Conservation (phyloP, 371 early-diverging fungal species). For the Mucor ambiguus region DNA sequence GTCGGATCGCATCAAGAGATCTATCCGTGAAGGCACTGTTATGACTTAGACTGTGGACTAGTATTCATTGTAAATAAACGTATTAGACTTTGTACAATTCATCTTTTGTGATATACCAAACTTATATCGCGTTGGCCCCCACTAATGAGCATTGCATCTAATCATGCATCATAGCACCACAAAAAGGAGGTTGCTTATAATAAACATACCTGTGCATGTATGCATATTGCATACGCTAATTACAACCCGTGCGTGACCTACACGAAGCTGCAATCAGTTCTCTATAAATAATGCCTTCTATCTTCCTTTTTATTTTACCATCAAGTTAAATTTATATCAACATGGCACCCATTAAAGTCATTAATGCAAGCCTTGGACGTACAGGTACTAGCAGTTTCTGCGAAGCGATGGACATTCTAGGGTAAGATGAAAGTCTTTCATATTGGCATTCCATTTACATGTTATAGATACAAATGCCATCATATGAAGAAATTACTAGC, state of each 20-base stretch:
- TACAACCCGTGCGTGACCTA: too few relatives aligned
- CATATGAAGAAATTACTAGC: not conserved
- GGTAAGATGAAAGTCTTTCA: not conserved
- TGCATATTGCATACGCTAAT: too few relatives aligned
- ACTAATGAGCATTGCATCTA: not conserved
- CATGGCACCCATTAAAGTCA: not conserved
- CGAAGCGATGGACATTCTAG: not conserved
- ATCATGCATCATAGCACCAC: not conserved
- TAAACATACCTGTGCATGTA: not conserved
- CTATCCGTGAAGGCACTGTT: conserved; percentile 66
- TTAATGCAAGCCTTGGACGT: not conserved
- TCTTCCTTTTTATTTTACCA: not conserved
- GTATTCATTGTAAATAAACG: not conserved
- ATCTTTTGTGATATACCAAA: not conserved
- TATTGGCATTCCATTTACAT: too few relatives aligned
- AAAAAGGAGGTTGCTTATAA: not conserved
- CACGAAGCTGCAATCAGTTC: not conserved
- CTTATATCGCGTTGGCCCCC: not conserved
- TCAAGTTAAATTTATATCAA: not conserved
- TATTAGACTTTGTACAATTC: not conserved
- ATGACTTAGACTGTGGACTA: conserved; percentile 33
- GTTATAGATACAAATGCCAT: not conserved
- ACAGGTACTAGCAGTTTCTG: not conserved
- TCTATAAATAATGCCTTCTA: not conserved
- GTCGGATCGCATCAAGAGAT: conserved; percentile 77